Evolutionary conservation across 345 rosid species (phyloP).

Genomic region (Gossypium arboreum): DNA sequence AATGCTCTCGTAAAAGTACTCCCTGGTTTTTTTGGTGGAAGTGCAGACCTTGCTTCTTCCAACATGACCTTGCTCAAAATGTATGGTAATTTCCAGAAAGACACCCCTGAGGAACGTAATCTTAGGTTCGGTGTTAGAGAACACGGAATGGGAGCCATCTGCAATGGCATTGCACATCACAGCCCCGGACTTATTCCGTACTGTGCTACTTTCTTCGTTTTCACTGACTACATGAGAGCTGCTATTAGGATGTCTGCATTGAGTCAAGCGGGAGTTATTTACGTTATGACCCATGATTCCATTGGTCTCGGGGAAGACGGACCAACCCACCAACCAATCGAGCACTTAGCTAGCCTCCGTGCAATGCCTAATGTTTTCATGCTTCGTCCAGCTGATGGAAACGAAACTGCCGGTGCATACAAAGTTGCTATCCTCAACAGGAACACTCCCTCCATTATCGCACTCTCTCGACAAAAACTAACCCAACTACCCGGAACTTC

Average conservation of each 20-base stretch:
- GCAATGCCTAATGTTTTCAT: conserved; percentile 95
- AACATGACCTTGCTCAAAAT: conserved; percentile 93
- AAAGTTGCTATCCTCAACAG: conserved; percentile 68
- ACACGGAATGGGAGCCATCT: conserved; percentile 96
- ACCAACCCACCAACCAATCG: conserved; percentile 98
- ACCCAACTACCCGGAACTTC: conserved; percentile 85
- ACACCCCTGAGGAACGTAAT: conserved; percentile 86
- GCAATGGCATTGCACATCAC: conserved; percentile 91
- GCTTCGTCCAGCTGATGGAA: conserved; percentile 99
- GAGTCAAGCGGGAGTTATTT: conserved; percentile 84
- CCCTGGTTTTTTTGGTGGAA: conserved; percentile 94
- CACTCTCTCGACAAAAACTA: conserved; percentile 91
- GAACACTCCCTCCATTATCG: conserved; percentile 84
- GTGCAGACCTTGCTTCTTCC: conserved; percentile 98
- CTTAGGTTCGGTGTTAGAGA: conserved; percentile 95
- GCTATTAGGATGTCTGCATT: conserved; percentile 93
- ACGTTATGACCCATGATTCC: conserved; percentile 98
- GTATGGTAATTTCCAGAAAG: conserved; percentile 87
- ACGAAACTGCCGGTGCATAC: conserved; percentile 95
- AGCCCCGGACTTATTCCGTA: conserved; percentile 90
- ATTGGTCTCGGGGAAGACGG: conserved; percentile 99
- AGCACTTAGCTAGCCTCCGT: conserved; percentile 98
- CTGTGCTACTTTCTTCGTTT: conserved; percentile 99
- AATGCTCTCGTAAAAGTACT: conserved; percentile 76
- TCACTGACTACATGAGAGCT: conserved; percentile 99